These are phyloP conservation scores for Solanum aculeatissimum DNA, from an alignment of 305 asterid species.

Conservation along the genomic window DNA sequence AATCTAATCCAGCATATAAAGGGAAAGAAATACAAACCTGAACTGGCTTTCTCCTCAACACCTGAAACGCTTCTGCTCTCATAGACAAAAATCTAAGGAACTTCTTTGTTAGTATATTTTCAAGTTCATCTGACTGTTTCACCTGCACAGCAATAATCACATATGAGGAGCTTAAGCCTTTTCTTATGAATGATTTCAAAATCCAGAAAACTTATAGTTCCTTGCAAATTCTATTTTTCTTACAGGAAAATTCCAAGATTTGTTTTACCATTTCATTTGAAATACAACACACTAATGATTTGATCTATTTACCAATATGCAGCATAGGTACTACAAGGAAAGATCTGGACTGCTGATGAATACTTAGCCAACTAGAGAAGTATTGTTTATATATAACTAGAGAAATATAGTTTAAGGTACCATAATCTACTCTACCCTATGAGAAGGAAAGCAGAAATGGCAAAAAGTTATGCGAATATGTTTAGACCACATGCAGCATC, in stretches of 20 bases:
- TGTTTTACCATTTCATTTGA: background rate
- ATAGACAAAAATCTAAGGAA: conserved; percentile 90
- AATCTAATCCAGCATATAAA: background rate
- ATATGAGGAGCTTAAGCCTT: background rate
- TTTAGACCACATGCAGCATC: background rate
- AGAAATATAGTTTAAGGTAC: background rate
- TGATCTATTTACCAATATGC: background rate
- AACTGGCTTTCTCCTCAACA: conserved; percentile 93
- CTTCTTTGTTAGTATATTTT: conserved; percentile 91
- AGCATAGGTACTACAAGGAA: background rate
- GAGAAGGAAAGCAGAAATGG: background rate
- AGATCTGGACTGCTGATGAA: background rate
- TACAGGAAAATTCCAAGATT: background rate
- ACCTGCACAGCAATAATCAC: conserved; percentile 37
- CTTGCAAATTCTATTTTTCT: background rate
- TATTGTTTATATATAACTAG: background rate
- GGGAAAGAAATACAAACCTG: conserved; percentile 37
- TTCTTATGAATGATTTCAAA: background rate
- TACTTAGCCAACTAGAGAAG: background rate
- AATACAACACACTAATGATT: background rate
- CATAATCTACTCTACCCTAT: background rate
- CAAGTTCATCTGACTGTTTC: conserved; percentile 95
- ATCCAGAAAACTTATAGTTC: background rate
- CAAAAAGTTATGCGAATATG: background rate
- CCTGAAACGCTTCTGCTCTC: conserved; percentile 99